Evolutionary conservation across 306 rosid genomes (phyloP), one percentile per base, ranked within the genome.

Genomic region (Sesbania bispinosa): DNA sequence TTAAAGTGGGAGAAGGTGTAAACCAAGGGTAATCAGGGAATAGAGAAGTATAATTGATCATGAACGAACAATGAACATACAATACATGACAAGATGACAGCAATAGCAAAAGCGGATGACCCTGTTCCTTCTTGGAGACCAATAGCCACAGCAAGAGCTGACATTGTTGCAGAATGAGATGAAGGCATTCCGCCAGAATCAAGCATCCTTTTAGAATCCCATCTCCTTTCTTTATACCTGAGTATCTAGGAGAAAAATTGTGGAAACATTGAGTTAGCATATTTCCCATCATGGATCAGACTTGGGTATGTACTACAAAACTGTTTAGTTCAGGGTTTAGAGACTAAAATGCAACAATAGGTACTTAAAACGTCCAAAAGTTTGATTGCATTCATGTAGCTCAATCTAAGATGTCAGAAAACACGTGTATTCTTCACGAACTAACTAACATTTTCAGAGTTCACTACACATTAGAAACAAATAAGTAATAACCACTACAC

Each of bases 111-210:
- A 59, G 87, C 79, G 2, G 97, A 42, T 50, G 88, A 88, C n/a
- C 88, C 89, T 14, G 86, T 60, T 45, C 97, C 97, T 15, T 89
- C 76, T 7, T 86, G 89, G 13, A 89, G 85, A 36, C 83, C 88
- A n/a, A 89, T 78, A 18, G 97, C 85, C 65, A 72, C 24, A 36
- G 89, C 87, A 26, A 92, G 79, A 50, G 97, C 93, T 13, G 88
- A 78, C 72, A 92, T 92, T 5, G 92, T 84, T 10, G 92, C 89
- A 47, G 96, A 89, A 80, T 92, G 96, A 21, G 97, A 92, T 5
- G 96, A 89, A 69, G 92, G 92, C 92, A 92, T 89, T 55, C 92
- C 94, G 11, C 96, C 90, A 27, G 96, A 92, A 84, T 81, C 85
- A 74, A 89, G 83, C 90, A 92, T 83, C 73, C 85, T 79, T 79